Percentiles rank a stretch among this genome's conserved stretches.
Evolutionary conservation across 2,329 filamentous ascomycete genomes (phyloP).

Genomic region (Akanthomyces dipterigenus): DNA sequence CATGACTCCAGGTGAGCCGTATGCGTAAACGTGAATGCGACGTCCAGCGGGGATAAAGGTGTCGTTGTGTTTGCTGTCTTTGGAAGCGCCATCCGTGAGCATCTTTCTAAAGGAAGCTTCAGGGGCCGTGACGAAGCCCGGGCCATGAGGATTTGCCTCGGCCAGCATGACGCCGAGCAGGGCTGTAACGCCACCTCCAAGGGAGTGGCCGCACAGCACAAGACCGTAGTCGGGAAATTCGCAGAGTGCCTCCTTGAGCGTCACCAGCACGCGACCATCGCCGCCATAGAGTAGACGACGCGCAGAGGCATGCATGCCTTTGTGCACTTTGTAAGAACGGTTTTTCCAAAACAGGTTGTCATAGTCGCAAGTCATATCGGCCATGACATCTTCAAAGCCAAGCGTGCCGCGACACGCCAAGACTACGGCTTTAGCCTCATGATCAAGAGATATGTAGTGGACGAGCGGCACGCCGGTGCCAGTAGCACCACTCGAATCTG

Average conservation of each 20-base stretch:
- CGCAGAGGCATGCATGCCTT: conserved; percentile 67
- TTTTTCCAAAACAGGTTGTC: conserved; percentile 59
- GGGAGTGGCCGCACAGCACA: conserved; percentile 62
- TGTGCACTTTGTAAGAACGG: conserved; percentile 62
- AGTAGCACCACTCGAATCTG: conserved; percentile 57
- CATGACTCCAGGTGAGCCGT: conserved; percentile 68
- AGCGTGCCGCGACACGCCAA: conserved; percentile 66
- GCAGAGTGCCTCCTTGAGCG: conserved; percentile 57
- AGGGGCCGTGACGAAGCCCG: conserved; percentile 56
- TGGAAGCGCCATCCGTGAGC: conserved; percentile 26
- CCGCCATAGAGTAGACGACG: conserved; percentile 60
- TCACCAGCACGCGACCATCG: conserved; percentile 59
- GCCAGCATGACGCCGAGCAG: conserved; percentile 65
- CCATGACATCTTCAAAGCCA: conserved; percentile 67
- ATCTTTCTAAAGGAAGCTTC: conserved; percentile 36
- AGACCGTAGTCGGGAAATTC: conserved; percentile 64
- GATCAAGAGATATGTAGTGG: conserved; percentile 66
- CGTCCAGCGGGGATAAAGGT: conserved; percentile 58
- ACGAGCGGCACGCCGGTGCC: conserved; percentile 63
- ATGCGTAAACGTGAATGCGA: conserved; percentile 73
- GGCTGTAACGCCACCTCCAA: conserved; percentile 63
- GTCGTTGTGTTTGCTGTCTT: conserved; percentile 22
- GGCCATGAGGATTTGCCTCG: conserved; percentile 48
- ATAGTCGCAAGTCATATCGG: conserved; percentile 69
- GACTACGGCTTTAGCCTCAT: conserved; percentile 64